These are phyloP conservation scores for Pythium sp. DNA, from an alignment of 352 stramenopile species.

Conservation along the genomic window DNA sequence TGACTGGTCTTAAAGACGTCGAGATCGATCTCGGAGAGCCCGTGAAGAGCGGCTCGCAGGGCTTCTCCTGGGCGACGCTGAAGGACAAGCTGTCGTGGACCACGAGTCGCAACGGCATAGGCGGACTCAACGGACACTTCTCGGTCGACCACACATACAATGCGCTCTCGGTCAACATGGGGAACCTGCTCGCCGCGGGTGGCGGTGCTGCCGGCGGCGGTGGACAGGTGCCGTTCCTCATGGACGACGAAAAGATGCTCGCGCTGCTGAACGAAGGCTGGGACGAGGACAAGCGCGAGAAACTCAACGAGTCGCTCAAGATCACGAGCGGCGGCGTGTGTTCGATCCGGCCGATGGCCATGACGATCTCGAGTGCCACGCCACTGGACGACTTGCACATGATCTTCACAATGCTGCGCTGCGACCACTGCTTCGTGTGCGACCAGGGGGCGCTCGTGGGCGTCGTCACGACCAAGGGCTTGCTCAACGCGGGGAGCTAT, in stretches of 20 bases:
- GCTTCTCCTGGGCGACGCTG: slow-evolving; percentile 62
- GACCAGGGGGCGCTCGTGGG: slow-evolving; percentile 79
- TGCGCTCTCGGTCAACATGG: slow-evolving; percentile 36
- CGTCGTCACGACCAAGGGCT: slow-evolving; percentile 77
- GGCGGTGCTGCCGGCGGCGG: neutral
- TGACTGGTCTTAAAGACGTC: slow-evolving; percentile 41
- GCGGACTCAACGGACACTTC: slow-evolving; percentile 61
- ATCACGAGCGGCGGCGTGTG: slow-evolving; percentile 64
- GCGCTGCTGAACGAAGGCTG: slow-evolving; percentile 70
- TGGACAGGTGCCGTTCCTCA: slow-evolving; percentile 59
- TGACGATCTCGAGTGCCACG: slow-evolving; percentile 80
- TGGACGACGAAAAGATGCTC: slow-evolving; percentile 84
- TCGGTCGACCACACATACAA: slow-evolving; percentile 76
- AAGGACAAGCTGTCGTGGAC: slow-evolving; percentile 49
- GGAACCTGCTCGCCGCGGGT: slow-evolving; percentile 10
- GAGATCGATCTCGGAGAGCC: slow-evolving; percentile 76
- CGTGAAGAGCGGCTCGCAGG: slow-evolving; percentile 25
- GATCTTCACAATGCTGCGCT: slow-evolving; percentile 90
- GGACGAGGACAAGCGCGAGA: slow-evolving; percentile 53
- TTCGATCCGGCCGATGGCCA: slow-evolving; percentile 69
- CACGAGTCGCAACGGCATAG: slow-evolving; percentile 31
- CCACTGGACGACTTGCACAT: slow-evolving; percentile 86
- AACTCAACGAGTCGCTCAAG: slow-evolving; percentile 58
- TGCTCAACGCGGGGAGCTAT: slow-evolving; percentile 51
- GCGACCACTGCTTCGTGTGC: slow-evolving; percentile 86